These are phyloP conservation scores for Trichoderma atrobrunneum DNA, from an alignment of 2,329 filamentous ascomycete species.

Conservation along the genomic window DNA sequence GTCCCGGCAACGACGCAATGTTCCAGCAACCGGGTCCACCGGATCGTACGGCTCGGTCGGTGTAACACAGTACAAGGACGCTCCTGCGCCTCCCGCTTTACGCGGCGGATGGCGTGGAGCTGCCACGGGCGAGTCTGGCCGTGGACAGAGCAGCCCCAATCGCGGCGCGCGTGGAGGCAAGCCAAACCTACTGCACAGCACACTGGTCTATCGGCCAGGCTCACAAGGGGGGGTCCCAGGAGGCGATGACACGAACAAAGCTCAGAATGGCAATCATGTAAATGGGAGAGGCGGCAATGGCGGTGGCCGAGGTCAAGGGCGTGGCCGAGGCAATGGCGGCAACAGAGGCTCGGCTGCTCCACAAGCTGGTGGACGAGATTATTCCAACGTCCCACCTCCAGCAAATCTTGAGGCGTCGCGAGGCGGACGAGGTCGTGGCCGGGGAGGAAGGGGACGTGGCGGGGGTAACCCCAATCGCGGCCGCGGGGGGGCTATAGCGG, in stretches of 20 bases:
- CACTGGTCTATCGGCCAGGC: slow-evolving; percentile 49
- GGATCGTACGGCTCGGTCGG: slow-evolving; percentile 55
- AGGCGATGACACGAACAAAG: slow-evolving; percentile 24
- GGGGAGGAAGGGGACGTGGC: slow-evolving; percentile 41
- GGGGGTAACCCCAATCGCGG: slow-evolving; percentile 32
- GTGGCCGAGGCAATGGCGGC: slow-evolving; percentile 29
- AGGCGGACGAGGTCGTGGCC: slow-evolving; percentile 39
- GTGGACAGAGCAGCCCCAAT: slow-evolving; percentile 41
- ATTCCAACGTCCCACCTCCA: slow-evolving; percentile 61
- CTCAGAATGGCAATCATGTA: slow-evolving; percentile 23
- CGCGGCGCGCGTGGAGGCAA: slow-evolving; percentile 37
- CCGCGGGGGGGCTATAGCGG: slow-evolving; percentile 29
- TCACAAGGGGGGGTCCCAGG: slow-evolving; percentile 29
- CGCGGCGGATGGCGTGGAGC: slow-evolving; percentile 58
- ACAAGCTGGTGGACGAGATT: slow-evolving; percentile 32
- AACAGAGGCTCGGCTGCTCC: slow-evolving; percentile 25
- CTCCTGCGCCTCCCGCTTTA: slow-evolving; percentile 53
- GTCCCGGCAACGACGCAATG: slow-evolving; percentile 49
- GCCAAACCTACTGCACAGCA: slow-evolving; percentile 50
- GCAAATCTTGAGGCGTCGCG: slow-evolving; percentile 49
- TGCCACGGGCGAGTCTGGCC: slow-evolving; percentile 44
- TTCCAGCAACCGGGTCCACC: slow-evolving; percentile 46
- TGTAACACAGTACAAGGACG: slow-evolving; percentile 61
- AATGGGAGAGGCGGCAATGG: slow-evolving; percentile 29
- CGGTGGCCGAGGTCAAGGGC: slow-evolving; percentile 30